Conservation (phyloP, 2,329 filamentous ascomycete species). For the Daldinia sp. region DNA sequence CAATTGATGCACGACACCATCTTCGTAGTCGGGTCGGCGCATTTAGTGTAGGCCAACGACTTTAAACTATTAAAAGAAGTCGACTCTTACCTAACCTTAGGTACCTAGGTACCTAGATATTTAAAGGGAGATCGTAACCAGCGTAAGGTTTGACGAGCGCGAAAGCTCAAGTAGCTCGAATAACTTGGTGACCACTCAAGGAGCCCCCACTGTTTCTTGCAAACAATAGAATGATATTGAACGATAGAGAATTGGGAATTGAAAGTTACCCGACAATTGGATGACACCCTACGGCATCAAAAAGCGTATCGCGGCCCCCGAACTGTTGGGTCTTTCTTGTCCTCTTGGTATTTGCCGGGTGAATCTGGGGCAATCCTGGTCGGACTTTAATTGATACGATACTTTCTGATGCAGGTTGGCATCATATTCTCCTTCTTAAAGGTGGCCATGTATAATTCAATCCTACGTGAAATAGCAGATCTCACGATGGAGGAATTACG, state of each 20-base stretch:
- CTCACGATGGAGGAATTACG: constrained; percentile 23
- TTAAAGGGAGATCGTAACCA: background rate
- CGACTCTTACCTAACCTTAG: no score
- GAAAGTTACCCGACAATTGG: constrained; percentile 19
- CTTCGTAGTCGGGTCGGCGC: constrained; percentile 24
- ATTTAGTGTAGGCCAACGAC: constrained; percentile 14
- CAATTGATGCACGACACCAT: constrained; percentile 36
- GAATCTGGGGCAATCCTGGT: constrained; percentile 29
- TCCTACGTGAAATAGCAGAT: constrained; percentile 21
- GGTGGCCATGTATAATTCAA: background rate
- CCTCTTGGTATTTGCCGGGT: constrained; percentile 25
- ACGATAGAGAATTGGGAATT: constrained; percentile 23
- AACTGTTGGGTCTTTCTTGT: constrained; percentile 30
- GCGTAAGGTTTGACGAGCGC: constrained; percentile 19
- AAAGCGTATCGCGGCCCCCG: constrained; percentile 19
- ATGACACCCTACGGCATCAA: constrained; percentile 18
- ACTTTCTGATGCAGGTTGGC: constrained; percentile 41
- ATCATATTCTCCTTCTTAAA: constrained; percentile 35
- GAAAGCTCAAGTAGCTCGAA: constrained; percentile 5
- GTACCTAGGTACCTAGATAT: no score
- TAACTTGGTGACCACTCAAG: background rate
- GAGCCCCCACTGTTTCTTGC: background rate
- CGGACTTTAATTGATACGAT: constrained; percentile 25
- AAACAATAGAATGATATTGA: background rate
- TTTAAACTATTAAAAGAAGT: constrained; percentile 6